phyloP scores from a whole-genome alignment of 2,329 filamentous ascomycete species.

The Xylariaceae sp. region DNA sequence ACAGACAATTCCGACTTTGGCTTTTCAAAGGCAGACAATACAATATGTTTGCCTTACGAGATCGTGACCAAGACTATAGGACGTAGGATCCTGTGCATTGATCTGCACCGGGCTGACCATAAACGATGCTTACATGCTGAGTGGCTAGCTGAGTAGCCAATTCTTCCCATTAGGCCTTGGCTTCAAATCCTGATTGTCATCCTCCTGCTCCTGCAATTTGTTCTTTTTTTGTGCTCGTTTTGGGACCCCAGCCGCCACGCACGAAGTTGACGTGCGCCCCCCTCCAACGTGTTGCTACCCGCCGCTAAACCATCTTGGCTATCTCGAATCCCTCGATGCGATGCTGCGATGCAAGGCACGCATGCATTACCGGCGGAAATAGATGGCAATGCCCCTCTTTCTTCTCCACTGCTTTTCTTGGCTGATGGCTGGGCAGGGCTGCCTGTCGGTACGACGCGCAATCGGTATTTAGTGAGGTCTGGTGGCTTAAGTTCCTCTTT shows the following conservation, averaged over 20 bases:
- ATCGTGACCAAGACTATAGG: no score
- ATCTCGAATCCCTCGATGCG: slow-evolving; percentile 16
- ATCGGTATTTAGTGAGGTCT: neutral
- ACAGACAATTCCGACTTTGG: neutral
- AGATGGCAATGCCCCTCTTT: slow-evolving; percentile 9
- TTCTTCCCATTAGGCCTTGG: no score
- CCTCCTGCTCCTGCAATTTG: neutral
- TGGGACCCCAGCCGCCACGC: neutral
- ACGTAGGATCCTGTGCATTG: neutral
- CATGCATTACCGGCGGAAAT: slow-evolving; percentile 21
- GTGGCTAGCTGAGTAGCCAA: slow-evolving; percentile 1
- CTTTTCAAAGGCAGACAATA: neutral
- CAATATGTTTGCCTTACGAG: neutral
- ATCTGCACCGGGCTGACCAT: neutral
- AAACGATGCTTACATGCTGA: neutral
- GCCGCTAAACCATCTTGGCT: slow-evolving; percentile 19
- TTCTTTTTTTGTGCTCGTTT: neutral
- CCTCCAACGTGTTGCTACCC: slow-evolving; percentile 19
- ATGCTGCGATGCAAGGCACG: slow-evolving; percentile 24
- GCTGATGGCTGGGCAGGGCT: neutral
- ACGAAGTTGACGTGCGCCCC: slow-evolving; percentile 9
- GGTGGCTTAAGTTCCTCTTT: neutral
- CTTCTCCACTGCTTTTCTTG: slow-evolving; percentile 8
- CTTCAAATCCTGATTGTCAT: neutral
- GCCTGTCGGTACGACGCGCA: neutral